Evolutionary conservation across 2,329 filamentous ascomycete species (phyloP).

Genomic region (Endoconidiophora polonica): DNA sequence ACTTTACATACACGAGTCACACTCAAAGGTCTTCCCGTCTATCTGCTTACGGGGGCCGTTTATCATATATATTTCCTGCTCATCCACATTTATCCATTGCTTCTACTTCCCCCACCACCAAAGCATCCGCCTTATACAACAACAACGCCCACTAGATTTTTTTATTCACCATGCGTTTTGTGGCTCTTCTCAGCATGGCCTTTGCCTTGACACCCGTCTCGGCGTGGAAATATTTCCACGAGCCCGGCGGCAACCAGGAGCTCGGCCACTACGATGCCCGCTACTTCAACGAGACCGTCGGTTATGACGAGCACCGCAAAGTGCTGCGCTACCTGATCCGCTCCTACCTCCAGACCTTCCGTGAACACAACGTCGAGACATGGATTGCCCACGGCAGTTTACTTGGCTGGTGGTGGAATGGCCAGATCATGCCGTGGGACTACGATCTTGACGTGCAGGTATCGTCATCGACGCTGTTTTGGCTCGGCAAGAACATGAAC

Average conservation of each 20-base stretch:
- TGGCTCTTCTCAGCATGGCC: constrained; percentile 8
- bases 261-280: constrained; percentile 60
- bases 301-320: constrained; percentile 48
- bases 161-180: constrained; percentile 10
- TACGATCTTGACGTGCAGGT: constrained; percentile 74
- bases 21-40: no score
- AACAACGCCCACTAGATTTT: not conserved
- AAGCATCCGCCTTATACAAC: not conserved
- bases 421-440: constrained; percentile 64
- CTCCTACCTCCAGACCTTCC: constrained; percentile 55
- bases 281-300: constrained; percentile 47
- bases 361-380: constrained; percentile 51
- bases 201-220: constrained; percentile 9
- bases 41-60: no score
- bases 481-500: constrained; percentile 51
- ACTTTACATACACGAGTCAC: no score
- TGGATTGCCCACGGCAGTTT: constrained; percentile 79
- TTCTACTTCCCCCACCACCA: no score
- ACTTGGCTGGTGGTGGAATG: constrained; percentile 83
- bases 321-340: constrained; percentile 54
- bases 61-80: no score
- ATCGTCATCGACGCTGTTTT: constrained; percentile 45
- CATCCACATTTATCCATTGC: no score
- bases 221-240: constrained; percentile 45
- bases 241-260: constrained; percentile 41